These are phyloP conservation scores for Russula sp. DNA, from an alignment of 768 basidiomycete species.

Conservation along the genomic window DNA sequence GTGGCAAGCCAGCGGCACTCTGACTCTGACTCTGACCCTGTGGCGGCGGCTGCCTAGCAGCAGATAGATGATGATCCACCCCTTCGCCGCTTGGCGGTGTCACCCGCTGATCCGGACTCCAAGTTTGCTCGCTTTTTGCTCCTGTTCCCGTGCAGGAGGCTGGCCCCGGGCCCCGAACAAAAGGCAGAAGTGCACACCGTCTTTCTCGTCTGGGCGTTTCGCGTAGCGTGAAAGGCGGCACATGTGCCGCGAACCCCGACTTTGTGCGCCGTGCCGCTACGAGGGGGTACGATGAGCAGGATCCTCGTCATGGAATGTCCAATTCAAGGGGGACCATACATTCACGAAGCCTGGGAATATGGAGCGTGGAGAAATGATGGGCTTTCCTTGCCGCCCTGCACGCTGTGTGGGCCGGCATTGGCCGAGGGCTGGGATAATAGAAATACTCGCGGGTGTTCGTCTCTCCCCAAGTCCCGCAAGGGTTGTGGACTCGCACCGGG, in stretches of 20 bases:
- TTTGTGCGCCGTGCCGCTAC: background rate
- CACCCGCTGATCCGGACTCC: background rate
- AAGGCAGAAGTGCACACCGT: background rate
- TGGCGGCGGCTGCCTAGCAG: background rate
- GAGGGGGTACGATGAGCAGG: background rate
- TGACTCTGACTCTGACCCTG: background rate
- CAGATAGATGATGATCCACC: background rate
- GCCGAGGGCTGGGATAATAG: background rate
- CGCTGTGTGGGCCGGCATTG: background rate
- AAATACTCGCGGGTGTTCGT: background rate
- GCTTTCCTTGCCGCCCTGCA: background rate
- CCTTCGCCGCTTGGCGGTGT: background rate
- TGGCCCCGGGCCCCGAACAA: background rate
- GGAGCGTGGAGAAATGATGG: background rate
- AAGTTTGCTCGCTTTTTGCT: background rate
- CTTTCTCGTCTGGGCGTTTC: no score
- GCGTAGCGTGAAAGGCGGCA: background rate
- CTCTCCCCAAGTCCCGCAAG: slow-evolving; percentile 5
- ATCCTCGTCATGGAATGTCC: background rate
- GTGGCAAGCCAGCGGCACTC: background rate
- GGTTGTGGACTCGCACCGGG: background rate
- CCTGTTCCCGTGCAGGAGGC: background rate
- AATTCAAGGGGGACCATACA: background rate
- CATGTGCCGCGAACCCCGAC: background rate
- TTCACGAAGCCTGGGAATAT: background rate